These are phyloP conservation scores for Orbilia javanica DNA, from an alignment of 2,329 filamentous ascomycete species.

Conservation along the genomic window DNA sequence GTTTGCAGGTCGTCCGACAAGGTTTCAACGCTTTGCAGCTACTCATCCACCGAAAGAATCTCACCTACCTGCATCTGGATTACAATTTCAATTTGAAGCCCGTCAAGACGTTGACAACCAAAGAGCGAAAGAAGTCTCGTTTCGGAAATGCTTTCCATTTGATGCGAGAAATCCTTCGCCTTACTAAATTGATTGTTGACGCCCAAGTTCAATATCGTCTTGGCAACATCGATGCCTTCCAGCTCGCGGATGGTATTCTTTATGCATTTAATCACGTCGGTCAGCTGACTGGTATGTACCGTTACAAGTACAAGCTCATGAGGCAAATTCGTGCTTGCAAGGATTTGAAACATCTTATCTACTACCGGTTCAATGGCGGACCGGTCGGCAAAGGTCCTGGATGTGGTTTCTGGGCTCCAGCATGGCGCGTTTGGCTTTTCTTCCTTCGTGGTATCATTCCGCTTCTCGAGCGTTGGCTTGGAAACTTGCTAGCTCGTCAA, in stretches of 20 bases:
- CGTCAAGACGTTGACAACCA: slow-evolving; percentile 97
- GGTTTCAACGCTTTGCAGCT: slow-evolving; percentile 99
- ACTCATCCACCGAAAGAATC: slow-evolving; percentile 96
- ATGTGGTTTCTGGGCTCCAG: slow-evolving; percentile 98
- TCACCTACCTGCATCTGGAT: slow-evolving; percentile 97
- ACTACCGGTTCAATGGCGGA: slow-evolving; percentile 97
- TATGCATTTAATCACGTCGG: slow-evolving; percentile 99
- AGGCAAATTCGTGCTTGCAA: slow-evolving; percentile 99
- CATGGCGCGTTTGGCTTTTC: slow-evolving; percentile 98
- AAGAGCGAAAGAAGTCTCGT: slow-evolving; percentile 98
- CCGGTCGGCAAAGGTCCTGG: slow-evolving; percentile 97
- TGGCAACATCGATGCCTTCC: slow-evolving; percentile 98
- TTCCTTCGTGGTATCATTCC: slow-evolving; percentile 99
- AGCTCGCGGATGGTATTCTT: slow-evolving; percentile 97
- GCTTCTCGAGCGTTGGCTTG: slow-evolving; percentile 94
- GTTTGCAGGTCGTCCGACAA: slow-evolving; percentile 96
- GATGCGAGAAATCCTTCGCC: slow-evolving; percentile 94
- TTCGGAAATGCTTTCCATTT: slow-evolving; percentile 99
- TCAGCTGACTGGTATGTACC: slow-evolving; percentile 98
- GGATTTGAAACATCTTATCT: slow-evolving; percentile 98
- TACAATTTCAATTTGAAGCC: slow-evolving; percentile 99
- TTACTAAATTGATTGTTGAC: slow-evolving; percentile 98
- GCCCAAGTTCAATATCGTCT: slow-evolving; percentile 97
- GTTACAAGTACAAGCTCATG: slow-evolving; percentile 99
- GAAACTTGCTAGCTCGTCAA: slow-evolving; percentile 94